Base-by-base conservation (phyloP, 176 grass and related monocot species). In the Carex pumila region DNA sequence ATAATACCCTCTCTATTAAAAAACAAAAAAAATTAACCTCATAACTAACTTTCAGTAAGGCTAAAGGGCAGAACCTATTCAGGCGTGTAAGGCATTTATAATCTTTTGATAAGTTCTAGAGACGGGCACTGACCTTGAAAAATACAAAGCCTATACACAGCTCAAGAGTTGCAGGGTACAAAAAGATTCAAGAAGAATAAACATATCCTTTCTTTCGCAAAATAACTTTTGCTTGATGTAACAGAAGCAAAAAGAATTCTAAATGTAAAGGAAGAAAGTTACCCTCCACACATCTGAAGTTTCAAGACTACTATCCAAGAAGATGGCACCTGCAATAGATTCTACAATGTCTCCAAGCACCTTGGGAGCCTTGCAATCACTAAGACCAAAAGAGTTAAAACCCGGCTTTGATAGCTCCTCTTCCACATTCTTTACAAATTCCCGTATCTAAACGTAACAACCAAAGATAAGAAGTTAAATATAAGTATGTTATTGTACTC, bases 341-440 rank as follows among this genome's bases (percentile, higher is more conserved):
- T 99, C 93, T 65, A 99, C 81, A 88, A 99, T 99, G 71, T 99
- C 96, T 70, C 96, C 96, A 29, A 99, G 91, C 82, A 95, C 93
- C 80, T 95, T 99, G 53, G 96, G 96, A 91, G 93, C 93, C 78
- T 95, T 99, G 71, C 93, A 99, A 77, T 99, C 96, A 81, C 96
- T 92, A 81, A 95, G 91, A 54, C 96, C 96, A 45, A 99, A 99
- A 79, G 90, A 99, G 88, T 99, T 99, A 80, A 99, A 99, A 79
- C 86, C 91, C 83, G 93, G 87, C 87, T 95, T 95, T 13, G 22
- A 89, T 74, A 99, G 79, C 78, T 99, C 96, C 64, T 92, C 91
- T 85, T 85, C 90, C n/a, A 85, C 91, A 93, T 99, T 92, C 89
- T 99, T 99, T 63, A 95, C 96, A 56, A 99, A 99, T 78, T 99